A percentile compares a stretch with the other conserved stretches of the same genome.
These are phyloP conservation scores for Boletus coccyginus DNA, from an alignment of 768 basidiomycete species.

Conservation along the genomic window DNA sequence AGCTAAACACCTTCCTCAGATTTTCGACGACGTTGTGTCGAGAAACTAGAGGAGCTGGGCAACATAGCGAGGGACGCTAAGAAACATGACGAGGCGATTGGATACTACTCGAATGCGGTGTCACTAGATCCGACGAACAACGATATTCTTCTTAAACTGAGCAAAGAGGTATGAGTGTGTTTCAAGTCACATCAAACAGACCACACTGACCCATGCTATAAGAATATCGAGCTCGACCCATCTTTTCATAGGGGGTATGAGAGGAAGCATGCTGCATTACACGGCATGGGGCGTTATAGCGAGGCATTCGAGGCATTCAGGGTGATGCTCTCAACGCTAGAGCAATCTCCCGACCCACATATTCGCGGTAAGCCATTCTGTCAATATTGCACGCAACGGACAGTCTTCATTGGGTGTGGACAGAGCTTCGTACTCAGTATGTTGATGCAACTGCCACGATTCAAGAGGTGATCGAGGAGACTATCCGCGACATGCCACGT, in stretches of 20 bases:
- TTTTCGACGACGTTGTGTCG: background rate
- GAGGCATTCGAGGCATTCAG: background rate
- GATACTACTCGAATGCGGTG: background rate
- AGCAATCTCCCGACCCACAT: background rate
- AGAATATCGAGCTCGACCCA: background rate
- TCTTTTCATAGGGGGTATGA: background rate
- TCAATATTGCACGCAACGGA: background rate
- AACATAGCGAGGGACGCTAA: background rate
- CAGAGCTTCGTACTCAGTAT: background rate
- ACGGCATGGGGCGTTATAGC: background rate
- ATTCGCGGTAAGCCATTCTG: background rate
- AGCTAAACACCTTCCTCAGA: background rate
- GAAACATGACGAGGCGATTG: background rate
- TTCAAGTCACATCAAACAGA: background rate
- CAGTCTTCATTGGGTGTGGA: background rate
- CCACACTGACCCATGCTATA: background rate
- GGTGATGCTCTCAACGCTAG: background rate
- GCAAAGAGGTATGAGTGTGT: background rate
- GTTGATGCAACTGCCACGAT: background rate
- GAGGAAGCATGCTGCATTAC: background rate
- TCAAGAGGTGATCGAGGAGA: background rate
- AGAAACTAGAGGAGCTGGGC: background rate
- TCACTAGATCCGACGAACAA: background rate
- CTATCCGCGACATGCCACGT: background rate
- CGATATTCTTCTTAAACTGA: conserved; percentile 1